phyloP scores from a whole-genome alignment of 2,329 filamentous ascomycete species.

The Diaporthe citrichinensis region DNA sequence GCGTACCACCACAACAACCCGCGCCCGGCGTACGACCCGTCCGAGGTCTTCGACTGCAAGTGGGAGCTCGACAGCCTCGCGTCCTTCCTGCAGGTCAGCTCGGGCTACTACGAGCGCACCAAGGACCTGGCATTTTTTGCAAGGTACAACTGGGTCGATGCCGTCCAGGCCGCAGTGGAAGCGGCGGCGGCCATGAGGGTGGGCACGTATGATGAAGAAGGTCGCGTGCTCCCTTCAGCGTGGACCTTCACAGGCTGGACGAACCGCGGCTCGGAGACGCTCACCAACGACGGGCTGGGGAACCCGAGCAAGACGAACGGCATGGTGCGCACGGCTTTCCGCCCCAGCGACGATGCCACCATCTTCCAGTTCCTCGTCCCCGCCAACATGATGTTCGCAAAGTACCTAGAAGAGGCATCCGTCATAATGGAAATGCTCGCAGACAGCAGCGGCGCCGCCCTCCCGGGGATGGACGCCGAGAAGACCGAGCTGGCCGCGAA shows the following conservation, averaged over 20 bases:
- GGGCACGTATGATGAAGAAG: constrained; percentile 75
- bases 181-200: constrained; percentile 76
- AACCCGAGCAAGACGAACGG: constrained; percentile 85
- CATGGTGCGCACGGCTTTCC: constrained; percentile 83
- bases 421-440: constrained; percentile 63
- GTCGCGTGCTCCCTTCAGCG: constrained; percentile 65
- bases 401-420: constrained; percentile 67
- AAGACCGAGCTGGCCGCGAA: constrained; percentile 53
- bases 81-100: constrained; percentile 84
- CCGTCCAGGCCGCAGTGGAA: constrained; percentile 75
- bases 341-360: constrained; percentile 86
- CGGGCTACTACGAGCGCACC: constrained; percentile 79
- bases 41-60: constrained; percentile 87
- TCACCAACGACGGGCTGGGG: constrained; percentile 80
- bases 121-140: constrained; percentile 71
- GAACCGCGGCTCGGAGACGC: constrained; percentile 79
- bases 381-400: constrained; percentile 80
- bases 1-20: constrained; percentile 70
- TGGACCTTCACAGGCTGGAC: constrained; percentile 85
- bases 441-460: constrained; percentile 43
- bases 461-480: constrained; percentile 45
- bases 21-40: constrained; percentile 76
- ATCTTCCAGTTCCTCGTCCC: constrained; percentile 86
- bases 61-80: constrained; percentile 93
- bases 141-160: constrained; percentile 75